phyloP scores from a whole-genome alignment of 805 yeast genomes.

The Metschnikowia vanudenii region DNA sequence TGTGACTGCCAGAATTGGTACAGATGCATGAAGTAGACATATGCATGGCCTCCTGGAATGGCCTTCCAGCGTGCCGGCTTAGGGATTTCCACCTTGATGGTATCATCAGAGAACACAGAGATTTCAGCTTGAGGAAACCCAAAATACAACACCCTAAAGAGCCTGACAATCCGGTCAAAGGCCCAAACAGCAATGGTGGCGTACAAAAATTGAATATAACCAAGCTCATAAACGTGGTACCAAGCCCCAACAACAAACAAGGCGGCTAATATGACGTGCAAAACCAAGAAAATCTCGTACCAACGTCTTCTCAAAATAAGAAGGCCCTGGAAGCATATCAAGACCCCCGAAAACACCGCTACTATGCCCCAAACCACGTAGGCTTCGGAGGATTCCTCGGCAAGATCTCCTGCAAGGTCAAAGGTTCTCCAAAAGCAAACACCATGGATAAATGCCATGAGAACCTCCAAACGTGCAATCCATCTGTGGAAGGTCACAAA shows the following conservation, averaged over 20 bases:
- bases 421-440: slow-evolving; percentile 10
- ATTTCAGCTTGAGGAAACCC: slow-evolving; percentile 39
- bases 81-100: slow-evolving; percentile 45
- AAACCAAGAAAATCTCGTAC: slow-evolving; percentile 25
- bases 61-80: slow-evolving; percentile 50
- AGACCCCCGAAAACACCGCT: slow-evolving; percentile 12
- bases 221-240: slow-evolving; percentile 17
- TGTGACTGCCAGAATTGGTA: slow-evolving; percentile 66
- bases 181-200: slow-evolving; percentile 65
- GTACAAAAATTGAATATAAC: slow-evolving; percentile 38
- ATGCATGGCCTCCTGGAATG: slow-evolving; percentile 58
- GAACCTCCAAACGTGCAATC: slow-evolving; percentile 16
- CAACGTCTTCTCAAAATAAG: slow-evolving; percentile 21
- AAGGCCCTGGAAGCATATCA: slow-evolving; percentile 18
- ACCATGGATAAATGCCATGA: slow-evolving; percentile 16
- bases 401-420: slow-evolving; percentile 4
- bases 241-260: slow-evolving; percentile 24
- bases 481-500: slow-evolving; percentile 18
- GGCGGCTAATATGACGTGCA: slow-evolving; percentile 25
- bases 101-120: slow-evolving; percentile 39
- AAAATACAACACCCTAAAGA: slow-evolving; percentile 29
- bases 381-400: slow-evolving; percentile 4
- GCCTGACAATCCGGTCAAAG: slow-evolving; percentile 38
- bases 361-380: slow-evolving; percentile 18
- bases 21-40: slow-evolving; percentile 53